Percentiles rank a stretch among this genome's conserved stretches.
Conservation (phyloP, 176 grass and related monocot species). For the Bonia amplexicaulis region DNA sequence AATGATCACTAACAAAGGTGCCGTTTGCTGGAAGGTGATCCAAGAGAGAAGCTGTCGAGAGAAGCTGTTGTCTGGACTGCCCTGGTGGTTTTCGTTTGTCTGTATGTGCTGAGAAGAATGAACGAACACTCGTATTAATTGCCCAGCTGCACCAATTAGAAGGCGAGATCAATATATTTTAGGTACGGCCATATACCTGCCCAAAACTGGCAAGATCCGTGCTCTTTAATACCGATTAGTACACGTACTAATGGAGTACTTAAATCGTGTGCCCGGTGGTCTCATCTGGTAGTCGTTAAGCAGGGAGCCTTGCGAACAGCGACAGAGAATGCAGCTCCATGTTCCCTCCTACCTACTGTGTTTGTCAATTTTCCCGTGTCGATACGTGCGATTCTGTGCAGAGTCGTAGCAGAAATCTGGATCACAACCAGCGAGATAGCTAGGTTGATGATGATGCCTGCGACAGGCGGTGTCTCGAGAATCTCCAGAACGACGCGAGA, state of each 20-base stretch:
- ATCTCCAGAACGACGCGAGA: constrained; percentile 15
- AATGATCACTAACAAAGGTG: neutral
- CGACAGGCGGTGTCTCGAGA: constrained; percentile 2
- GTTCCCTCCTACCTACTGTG: neutral
- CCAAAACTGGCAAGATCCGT: neutral
- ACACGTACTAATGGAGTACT: neutral
- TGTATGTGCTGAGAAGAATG: constrained; percentile 15
- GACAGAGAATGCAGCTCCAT: neutral
- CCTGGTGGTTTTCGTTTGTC: constrained; percentile 19
- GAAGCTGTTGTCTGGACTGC: neutral
- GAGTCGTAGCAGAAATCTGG: neutral
- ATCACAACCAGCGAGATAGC: neutral
- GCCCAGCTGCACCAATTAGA: constrained; percentile 1
- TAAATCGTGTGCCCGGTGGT: neutral
- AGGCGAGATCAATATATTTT: neutral
- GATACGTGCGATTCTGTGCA: neutral
- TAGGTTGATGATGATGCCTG: neutral
- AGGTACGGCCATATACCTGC: neutral
- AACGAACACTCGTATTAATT: neutral
- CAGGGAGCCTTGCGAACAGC: neutral
- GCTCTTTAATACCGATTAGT: neutral
- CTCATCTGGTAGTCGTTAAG: neutral
- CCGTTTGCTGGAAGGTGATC: neutral
- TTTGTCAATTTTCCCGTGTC: constrained; percentile 23
- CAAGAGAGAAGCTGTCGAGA: neutral